Evolutionary conservation across 108 stramenopile species (phyloP), one percentile per base, ranked within the genome.

Genomic region (Conticribra weissflogii): DNA sequence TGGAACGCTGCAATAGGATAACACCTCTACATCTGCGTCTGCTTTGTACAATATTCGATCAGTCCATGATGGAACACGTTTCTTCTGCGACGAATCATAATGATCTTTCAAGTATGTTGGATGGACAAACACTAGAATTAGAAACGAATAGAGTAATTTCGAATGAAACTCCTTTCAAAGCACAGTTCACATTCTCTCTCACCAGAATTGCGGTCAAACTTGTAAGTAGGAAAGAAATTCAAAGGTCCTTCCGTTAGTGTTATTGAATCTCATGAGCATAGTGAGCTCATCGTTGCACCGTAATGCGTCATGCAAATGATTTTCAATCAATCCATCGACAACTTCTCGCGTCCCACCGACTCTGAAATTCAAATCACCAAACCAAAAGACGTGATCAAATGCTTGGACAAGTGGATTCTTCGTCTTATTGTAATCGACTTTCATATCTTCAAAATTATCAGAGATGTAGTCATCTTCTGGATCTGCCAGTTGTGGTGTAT

Each of bases 31-130:
- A 79, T 73, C 19, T 68, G 71, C 24, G 95, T 92, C 51, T 84
- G 82, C n/a, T 49, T 79, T 23, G 79, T 74, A 99, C 19, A 99
- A 82, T 29, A 99, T 84, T 17, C 98, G 95, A 70, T 99, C 98
- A 61, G 98, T 98, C 97, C 97, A 99, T 21, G 98, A 97, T 7
- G 98, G 98, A 5, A 97, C 97, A 5, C 98, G 85, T 33, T 92
- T 52, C 67, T 96, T 90, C 9, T 74, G 78, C 16, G 76, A 67
- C 14, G 72, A 60, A 45, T 68, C 72, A 44, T 74, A 66, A 23
- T 74, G 72, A 54, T 67, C 76, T 63, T 15, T 22, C 15, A 18
- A 56, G 29, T 4, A 44, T n/a, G n/a, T n/a, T n/a, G n/a, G n/a
- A n/a, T n/a, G n/a, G n/a, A n/a, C n/a, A n/a, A n/a, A n/a, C n/a